A percentile compares a stretch with the other conserved stretches of the same genome.
Conservation (phyloP, 805 yeast genomes). For the Sungouiella blattae region DNA sequence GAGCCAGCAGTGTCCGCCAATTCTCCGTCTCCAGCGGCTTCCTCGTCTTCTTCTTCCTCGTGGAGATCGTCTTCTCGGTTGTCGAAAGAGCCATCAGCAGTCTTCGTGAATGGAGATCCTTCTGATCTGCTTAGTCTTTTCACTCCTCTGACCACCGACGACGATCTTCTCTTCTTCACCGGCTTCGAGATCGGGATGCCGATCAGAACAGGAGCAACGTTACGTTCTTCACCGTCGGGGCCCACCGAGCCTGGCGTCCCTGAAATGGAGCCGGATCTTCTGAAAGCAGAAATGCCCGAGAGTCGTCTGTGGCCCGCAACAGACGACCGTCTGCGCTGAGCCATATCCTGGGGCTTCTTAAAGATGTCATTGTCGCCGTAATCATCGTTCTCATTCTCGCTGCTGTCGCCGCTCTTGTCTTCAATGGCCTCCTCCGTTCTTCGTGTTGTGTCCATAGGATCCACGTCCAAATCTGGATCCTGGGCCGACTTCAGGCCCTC, state of each 20-base stretch:
- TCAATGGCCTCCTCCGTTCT: slow-evolving; percentile 6
- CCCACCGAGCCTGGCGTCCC: slow-evolving; percentile 15
- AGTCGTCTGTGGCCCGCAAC: slow-evolving; percentile 31
- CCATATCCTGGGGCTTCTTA: slow-evolving; percentile 21
- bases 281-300: slow-evolving; percentile 29
- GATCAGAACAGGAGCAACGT: slow-evolving; percentile 30
- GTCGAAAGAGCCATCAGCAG: too few relatives aligned
- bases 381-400: slow-evolving; percentile 18
- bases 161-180: slow-evolving; percentile 25
- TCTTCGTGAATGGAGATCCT: not conserved
- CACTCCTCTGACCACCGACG: slow-evolving; percentile 16
- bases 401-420: slow-evolving; percentile 10
- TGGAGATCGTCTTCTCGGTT: too few relatives aligned
- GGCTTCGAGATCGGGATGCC: slow-evolving; percentile 35
- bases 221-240: slow-evolving; percentile 10
- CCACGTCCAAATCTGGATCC: not conserved
- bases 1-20: not conserved
- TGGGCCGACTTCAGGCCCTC: not conserved
- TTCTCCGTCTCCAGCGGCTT: not conserved
- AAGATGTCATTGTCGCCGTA: slow-evolving; percentile 29
- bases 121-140: slow-evolving; percentile 1
- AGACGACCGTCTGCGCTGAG: slow-evolving; percentile 26
- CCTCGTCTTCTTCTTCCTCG: slow-evolving; percentile 5
- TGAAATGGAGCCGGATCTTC: slow-evolving; percentile 30
- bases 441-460: slow-evolving; percentile 7